phyloP scores from a whole-genome alignment of 2,329 filamentous ascomycete genomes.

The Akanthomyces muscarius region DNA sequence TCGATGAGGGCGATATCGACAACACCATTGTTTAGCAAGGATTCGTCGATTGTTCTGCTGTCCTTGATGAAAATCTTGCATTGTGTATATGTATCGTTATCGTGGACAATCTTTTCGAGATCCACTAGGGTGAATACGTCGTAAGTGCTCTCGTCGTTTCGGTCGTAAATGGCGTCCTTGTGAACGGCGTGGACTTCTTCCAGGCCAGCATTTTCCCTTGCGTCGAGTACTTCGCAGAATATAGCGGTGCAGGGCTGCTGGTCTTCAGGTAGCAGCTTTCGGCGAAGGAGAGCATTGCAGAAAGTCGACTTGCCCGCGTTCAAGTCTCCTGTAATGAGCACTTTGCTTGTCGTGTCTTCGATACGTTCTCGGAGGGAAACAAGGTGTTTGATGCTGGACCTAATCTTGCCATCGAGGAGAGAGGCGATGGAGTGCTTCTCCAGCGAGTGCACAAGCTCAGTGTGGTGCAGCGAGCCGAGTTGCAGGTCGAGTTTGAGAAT shows the following conservation, averaged over 20 bases:
- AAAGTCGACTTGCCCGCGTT: constrained; percentile 99
- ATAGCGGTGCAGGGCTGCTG: constrained; percentile 98
- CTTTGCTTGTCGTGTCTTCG: constrained; percentile 95
- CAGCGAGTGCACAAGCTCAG: constrained; percentile 88
- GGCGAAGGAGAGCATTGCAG: constrained; percentile 90
- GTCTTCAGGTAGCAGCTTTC: constrained; percentile 91
- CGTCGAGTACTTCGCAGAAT: constrained; percentile 95
- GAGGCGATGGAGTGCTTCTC: constrained; percentile 90
- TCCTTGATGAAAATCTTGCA: constrained; percentile 98
- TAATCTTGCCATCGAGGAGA: constrained; percentile 88
- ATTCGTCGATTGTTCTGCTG: constrained; percentile 83
- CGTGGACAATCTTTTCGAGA: constrained; percentile 82
- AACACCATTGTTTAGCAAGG: constrained; percentile 91
- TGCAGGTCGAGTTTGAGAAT: constrained; percentile 93
- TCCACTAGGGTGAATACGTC: constrained; percentile 76
- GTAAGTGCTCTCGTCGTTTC: constrained; percentile 91
- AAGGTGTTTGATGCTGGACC: constrained; percentile 87
- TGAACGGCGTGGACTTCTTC: constrained; percentile 97
- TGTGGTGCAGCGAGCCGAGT: constrained; percentile 78
- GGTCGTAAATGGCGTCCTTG: constrained; percentile 72
- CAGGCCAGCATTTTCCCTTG: constrained; percentile 80
- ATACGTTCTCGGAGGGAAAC: constrained; percentile 85
- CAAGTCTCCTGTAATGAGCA: constrained; percentile 89
- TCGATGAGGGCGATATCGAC: constrained; percentile 98
- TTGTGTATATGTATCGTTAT: constrained; percentile 83